phyloP scores from a whole-genome alignment of 2,329 filamentous ascomycete genomes.

The Colletotrichum trifolii region DNA sequence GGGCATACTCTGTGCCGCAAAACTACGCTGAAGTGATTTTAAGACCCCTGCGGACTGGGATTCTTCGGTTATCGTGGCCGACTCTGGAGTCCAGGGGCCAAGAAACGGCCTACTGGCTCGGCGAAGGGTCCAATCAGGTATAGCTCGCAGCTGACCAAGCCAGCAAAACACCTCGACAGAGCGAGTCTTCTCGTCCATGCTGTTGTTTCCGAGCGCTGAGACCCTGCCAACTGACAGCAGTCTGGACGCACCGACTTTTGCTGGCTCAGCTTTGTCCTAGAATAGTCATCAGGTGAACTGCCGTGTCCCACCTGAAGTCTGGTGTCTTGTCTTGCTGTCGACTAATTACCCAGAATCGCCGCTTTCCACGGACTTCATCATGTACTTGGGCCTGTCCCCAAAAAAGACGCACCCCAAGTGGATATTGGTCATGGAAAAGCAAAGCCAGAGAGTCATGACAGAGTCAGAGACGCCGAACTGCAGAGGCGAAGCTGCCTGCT shows the following conservation, averaged over 20 bases:
- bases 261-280: slow-evolving; percentile 19
- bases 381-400: not conserved
- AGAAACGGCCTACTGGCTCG: slow-evolving; percentile 2
- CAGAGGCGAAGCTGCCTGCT: not conserved
- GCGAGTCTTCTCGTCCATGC: not conserved
- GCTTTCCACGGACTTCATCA: not conserved
- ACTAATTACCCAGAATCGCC: not conserved
- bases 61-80: slow-evolving; percentile 1
- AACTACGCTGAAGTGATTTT: slow-evolving; percentile 8
- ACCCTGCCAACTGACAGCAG: slow-evolving; percentile 18
- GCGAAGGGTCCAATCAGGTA: slow-evolving; percentile 13
- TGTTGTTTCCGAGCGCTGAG: slow-evolving; percentile 4
- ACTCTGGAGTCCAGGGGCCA: not conserved
- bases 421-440: not conserved
- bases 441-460: too few species aligned
- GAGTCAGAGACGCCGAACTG: not conserved
- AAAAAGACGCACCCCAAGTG: not conserved
- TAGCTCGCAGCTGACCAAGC: slow-evolving; percentile 3
- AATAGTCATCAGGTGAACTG: slow-evolving; percentile 11
- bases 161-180: not conserved
- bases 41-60: not conserved
- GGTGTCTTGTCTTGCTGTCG: not conserved
- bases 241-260: slow-evolving; percentile 9
- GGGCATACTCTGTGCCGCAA: slow-evolving; percentile 4
- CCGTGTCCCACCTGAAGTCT: slow-evolving; percentile 19